Conservation (phyloP, 352 stramenopile genomes). For the Phytophthora pistaciae region DNA sequence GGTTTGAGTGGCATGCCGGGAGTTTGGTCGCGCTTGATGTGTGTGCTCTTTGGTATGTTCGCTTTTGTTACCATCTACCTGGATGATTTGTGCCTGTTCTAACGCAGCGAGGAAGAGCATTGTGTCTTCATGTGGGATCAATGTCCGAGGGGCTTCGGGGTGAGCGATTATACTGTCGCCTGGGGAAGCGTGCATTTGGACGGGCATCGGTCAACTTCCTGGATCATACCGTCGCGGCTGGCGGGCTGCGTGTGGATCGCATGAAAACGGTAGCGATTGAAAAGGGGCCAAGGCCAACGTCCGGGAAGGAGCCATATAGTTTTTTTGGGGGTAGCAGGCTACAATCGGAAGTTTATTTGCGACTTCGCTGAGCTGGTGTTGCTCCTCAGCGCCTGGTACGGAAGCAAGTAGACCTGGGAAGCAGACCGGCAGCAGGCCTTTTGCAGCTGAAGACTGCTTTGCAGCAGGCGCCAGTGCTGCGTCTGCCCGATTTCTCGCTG, state of each 20-base stretch:
- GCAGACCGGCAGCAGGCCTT: conserved; percentile 20
- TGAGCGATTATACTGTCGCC: conserved; percentile 31
- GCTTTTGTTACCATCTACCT: background rate
- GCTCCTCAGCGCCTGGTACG: conserved; percentile 34
- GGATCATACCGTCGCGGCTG: conserved; percentile 28
- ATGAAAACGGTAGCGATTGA: conserved; percentile 37
- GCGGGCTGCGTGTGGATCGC: conserved; percentile 30
- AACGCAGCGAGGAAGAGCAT: background rate
- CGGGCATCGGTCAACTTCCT: conserved; percentile 28
- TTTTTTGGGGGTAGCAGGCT: conserved; percentile 36
- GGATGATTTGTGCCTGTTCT: background rate
- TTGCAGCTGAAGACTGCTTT: conserved; percentile 19
- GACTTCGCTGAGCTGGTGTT: conserved; percentile 26
- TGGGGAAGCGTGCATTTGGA: conserved; percentile 38
- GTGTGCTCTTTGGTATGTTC: background rate
- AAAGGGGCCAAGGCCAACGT: conserved; percentile 4
- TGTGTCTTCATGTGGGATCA: background rate
- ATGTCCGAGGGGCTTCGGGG: conserved; percentile 30
- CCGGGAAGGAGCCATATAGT: conserved; percentile 28
- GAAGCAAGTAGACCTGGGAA: conserved; percentile 30
- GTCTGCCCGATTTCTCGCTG: conserved; percentile 24
- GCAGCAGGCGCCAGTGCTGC: conserved; percentile 33
- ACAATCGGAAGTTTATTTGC: conserved; percentile 43
- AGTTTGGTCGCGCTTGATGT: background rate
- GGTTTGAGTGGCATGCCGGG: background rate